These are phyloP conservation scores for Daedalea quercina DNA, from an alignment of 768 basidiomycete species.

Conservation along the genomic window DNA sequence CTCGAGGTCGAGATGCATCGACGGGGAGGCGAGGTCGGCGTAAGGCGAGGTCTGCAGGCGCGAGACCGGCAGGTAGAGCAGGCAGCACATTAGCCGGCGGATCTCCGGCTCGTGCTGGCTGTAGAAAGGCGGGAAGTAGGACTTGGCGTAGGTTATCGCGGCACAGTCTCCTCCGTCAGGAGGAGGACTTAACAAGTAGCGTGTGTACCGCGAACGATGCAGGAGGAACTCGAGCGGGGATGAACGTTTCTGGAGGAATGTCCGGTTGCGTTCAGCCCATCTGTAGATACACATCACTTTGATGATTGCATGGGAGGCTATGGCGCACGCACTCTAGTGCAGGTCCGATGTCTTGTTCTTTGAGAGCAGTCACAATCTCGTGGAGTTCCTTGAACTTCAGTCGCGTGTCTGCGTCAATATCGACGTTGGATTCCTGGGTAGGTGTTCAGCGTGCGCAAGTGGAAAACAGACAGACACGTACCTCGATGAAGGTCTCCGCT, in stretches of 20 bases:
- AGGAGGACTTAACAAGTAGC: conserved; percentile 58
- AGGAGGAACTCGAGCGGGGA: conserved; percentile 87
- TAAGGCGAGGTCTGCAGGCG: conserved; percentile 69
- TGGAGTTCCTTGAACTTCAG: conserved; percentile 65
- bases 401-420: conserved; percentile 44
- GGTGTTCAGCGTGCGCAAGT: conserved; percentile 3
- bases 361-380: conserved; percentile 60
- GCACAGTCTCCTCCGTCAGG: conserved; percentile 42
- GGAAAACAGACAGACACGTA: neutral
- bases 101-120: conserved; percentile 56
- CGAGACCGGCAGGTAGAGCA: conserved; percentile 63
- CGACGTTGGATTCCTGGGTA: conserved; percentile 58
- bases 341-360: conserved; percentile 57
- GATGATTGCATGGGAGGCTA: neutral
- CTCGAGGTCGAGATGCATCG: conserved; percentile 71
- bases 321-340: conserved; percentile 62
- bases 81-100: conserved; percentile 59
- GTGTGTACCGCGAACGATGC: conserved; percentile 86
- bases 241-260: conserved; percentile 58
- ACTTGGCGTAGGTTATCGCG: conserved; percentile 73
- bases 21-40: conserved; percentile 62
- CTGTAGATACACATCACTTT: conserved; percentile 33
- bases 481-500: conserved; percentile 66
- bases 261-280: conserved; percentile 67
- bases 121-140: conserved; percentile 58